phyloP scores from a whole-genome alignment of 2,329 filamentous ascomycete genomes.

The Neopestalotiopsis rosae region DNA sequence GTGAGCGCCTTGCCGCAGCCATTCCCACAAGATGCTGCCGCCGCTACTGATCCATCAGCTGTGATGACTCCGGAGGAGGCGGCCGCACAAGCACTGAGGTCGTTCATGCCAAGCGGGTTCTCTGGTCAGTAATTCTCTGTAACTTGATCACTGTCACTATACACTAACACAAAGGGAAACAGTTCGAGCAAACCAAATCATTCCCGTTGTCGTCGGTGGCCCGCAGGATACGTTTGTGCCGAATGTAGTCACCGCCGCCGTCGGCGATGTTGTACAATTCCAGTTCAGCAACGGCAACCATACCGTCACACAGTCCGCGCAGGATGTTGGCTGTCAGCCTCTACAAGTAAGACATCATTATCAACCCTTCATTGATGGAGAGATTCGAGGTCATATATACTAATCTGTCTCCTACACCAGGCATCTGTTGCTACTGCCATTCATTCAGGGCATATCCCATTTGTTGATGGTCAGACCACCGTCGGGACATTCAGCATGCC shows the following conservation, averaged over 20 bases:
- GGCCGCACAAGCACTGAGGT: slow-evolving; percentile 10
- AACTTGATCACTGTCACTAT: neutral
- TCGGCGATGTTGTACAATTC: slow-evolving; percentile 47
- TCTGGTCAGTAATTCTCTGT: neutral
- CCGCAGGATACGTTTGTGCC: slow-evolving; percentile 43
- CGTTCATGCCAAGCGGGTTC: slow-evolving; percentile 9
- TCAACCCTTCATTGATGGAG: neutral
- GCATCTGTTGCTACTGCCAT: slow-evolving; percentile 36
- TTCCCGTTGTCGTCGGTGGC: slow-evolving; percentile 44
- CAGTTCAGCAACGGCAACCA: slow-evolving; percentile 50
- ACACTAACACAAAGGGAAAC: neutral
- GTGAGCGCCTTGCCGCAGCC: slow-evolving; percentile 19
- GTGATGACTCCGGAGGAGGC: slow-evolving; percentile 17
- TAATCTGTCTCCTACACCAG: neutral
- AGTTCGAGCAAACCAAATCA: slow-evolving; percentile 28
- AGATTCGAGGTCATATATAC: neutral
- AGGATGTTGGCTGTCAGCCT: slow-evolving; percentile 42
- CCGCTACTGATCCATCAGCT: neutral
- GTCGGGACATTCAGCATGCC: slow-evolving; percentile 54
- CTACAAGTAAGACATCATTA: slow-evolving; percentile 31
- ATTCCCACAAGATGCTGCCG: neutral
- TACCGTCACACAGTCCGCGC: slow-evolving; percentile 46
- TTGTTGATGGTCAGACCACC: slow-evolving; percentile 37
- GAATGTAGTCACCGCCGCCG: slow-evolving; percentile 38
- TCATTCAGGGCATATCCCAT: slow-evolving; percentile 49